Evolutionary conservation across 2,329 filamentous ascomycete species (phyloP), one percentile per base, ranked within the genome.

Genomic region (Penicillium sp.): DNA sequence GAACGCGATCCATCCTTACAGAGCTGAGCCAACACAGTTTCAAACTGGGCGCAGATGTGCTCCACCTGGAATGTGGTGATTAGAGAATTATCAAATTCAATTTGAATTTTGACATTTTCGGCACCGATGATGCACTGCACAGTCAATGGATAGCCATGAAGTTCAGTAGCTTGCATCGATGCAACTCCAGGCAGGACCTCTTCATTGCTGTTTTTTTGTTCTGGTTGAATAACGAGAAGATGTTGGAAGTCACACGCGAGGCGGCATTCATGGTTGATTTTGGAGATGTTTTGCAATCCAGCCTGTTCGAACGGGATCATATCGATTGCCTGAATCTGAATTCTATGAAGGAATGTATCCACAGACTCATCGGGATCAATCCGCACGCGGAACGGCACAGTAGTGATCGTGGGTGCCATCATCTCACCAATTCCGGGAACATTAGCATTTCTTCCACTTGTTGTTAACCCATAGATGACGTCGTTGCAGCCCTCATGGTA

Each of bases 221-320:
- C 40, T 45, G 61, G 56, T 41, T 69, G 66, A 13, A 77, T 70
- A 5, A 72, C 71, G 1, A 78, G 65, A 45, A 75, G 60, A 48
- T 67, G 76, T 43, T 75, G 70, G 58, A 77, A 75, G 7, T 72
- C 65, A 53, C 72, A 77, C 27, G 71, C 75, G 72, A 16, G 82
- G 79, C 29, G 29, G n/a, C 29, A 34, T 21, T 45, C 29, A 6
- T n/a, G 18, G 6, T 21, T 21, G n/a, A 45, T n/a, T 9, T 34
- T 7, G 5, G 14, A 14, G 52, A 78, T 77, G 38, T 75, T 68
- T 48, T 76, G 75, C 10, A 79, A 48, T 3, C 75, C 76, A 7
- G 81, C 76, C 64, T 88, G 84, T 69, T 88, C 83, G 61, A 85
- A 81, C 0, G 82, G 79, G 2, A 85, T 84, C 52, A 81, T 77